Evolutionary conservation across 495 filamentous ascomycete species (phyloP).

Genomic region (Corynascus novoguineensis): DNA sequence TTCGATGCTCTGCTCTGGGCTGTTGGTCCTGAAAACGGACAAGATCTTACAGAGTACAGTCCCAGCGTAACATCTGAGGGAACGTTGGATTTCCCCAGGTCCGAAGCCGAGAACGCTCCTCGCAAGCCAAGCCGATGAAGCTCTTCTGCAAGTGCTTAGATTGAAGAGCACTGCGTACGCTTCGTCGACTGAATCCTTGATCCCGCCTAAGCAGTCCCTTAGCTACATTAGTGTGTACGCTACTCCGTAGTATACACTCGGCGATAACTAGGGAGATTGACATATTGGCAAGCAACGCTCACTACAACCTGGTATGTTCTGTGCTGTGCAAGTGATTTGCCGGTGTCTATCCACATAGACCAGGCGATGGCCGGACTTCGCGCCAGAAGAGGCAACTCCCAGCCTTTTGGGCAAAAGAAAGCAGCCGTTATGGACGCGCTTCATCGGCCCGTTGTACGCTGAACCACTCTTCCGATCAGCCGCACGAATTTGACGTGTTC

Average conservation of each 20-base stretch:
- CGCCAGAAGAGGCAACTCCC: conserved; percentile 19
- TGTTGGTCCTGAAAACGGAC: not conserved
- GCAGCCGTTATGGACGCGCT: not conserved
- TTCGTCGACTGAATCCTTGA: not conserved
- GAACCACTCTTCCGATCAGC: not conserved
- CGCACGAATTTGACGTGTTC: not conserved
- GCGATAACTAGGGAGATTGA: too few species aligned
- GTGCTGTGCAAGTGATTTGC: conserved; percentile 5
- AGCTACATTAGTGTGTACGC: not conserved
- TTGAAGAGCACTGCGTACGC: not conserved
- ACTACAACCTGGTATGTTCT: too few species aligned
- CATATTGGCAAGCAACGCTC: too few species aligned
- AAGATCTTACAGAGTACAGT: too few species aligned
- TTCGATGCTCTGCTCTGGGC: not conserved
- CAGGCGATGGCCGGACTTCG: conserved; percentile 9
- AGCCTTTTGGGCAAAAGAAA: not conserved
- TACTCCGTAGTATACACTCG: too few species aligned
- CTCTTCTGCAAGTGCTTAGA: conserved; percentile 3
- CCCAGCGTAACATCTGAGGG: not conserved
- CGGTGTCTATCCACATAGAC: conserved; percentile 2
- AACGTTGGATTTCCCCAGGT: not conserved
- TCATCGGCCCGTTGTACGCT: not conserved
- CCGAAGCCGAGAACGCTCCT: not conserved
- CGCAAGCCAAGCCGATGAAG: not conserved
- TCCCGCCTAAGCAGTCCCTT: conserved; percentile 1